Evolutionary conservation across 495 filamentous ascomycete genomes (phyloP).

Genomic region (Xylaria flabelliformis): DNA sequence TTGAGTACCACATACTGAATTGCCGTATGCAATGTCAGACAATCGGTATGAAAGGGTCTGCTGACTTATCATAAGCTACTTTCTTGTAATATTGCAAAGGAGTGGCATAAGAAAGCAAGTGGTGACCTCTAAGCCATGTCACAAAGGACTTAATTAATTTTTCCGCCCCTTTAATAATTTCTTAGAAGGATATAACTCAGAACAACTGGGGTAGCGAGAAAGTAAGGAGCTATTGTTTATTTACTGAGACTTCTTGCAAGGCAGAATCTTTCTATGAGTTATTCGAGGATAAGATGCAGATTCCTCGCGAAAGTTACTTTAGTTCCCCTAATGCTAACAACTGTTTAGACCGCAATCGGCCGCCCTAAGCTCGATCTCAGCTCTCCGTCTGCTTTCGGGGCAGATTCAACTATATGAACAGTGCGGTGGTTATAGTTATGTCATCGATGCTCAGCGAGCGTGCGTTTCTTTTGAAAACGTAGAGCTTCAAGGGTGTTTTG

Average conservation of each 20-base stretch:
- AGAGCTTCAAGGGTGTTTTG: background rate
- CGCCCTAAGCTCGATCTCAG: background rate
- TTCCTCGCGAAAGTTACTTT: background rate
- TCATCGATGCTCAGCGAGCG: background rate
- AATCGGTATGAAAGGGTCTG: too few species aligned
- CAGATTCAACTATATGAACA: background rate
- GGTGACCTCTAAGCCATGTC: too few species aligned
- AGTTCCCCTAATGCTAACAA: background rate
- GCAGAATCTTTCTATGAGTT: background rate
- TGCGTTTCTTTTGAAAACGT: background rate
- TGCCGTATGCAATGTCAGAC: background rate
- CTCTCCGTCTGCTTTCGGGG: too few species aligned
- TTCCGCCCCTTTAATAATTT: background rate
- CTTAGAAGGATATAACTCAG: background rate
- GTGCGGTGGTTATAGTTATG: background rate
- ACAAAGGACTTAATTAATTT: background rate
- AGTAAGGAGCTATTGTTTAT: background rate
- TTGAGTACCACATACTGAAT: background rate
- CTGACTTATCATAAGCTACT: too few species aligned
- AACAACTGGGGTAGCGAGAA: background rate
- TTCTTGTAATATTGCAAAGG: too few species aligned
- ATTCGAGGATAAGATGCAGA: background rate
- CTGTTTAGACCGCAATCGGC: background rate
- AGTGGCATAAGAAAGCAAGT: too few species aligned
- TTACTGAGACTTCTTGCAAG: background rate